Evolutionary conservation across 2,329 filamentous ascomycete genomes (phyloP), one percentile per base, ranked within the genome.

Genomic region (Stagonosporopsis tanaceti): DNA sequence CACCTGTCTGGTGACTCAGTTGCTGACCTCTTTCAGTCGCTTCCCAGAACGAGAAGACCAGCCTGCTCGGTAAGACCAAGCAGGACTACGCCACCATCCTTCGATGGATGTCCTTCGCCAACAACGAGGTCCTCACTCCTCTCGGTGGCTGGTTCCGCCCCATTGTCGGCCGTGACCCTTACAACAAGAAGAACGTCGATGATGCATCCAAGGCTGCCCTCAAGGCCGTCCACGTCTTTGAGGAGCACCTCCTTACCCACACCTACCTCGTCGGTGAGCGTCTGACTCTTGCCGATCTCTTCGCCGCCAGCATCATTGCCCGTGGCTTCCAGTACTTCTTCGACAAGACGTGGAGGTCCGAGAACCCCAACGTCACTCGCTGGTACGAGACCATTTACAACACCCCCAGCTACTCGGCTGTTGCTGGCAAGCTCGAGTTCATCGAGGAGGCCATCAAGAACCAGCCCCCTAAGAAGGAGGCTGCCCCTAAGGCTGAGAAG

Each of bases 11-110:
- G 53, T 67, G 69, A 76, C 68, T 72, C 69, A 69, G 50, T 64
- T 54, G 46, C 58, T 74, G 67, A 70, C 69, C 32, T 28, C 40
- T 15, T 45, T 35, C 76, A 98, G 95, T 99, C 79, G 93, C 95
- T 75, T 98, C 95, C 72, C 95, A 99, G 85, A 99, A 99, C 81
- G 95, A 98, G 89, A 98, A 98, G 90, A 99, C 95, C 74, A 96
- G 93, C 71, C 93, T 99, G 68, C 89, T 99, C 73, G 95, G 95
- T 78, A 98, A 98, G 90, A 99, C 93, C 84, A 99, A 99, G 90
- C 94, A 99, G 86, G 95, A 99, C 88, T 93, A 98, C 81, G 95
- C 95, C 73, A 93, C 93, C 70, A 99, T 99, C 81, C 86, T 99
- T 78, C 92, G 91, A 82, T 99, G 95, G 95, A 89, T 97, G 89